These are phyloP conservation scores for Debaryomyces nepalensis DNA, from an alignment of 1,139 yeast genomes.

Conservation along the genomic window DNA sequence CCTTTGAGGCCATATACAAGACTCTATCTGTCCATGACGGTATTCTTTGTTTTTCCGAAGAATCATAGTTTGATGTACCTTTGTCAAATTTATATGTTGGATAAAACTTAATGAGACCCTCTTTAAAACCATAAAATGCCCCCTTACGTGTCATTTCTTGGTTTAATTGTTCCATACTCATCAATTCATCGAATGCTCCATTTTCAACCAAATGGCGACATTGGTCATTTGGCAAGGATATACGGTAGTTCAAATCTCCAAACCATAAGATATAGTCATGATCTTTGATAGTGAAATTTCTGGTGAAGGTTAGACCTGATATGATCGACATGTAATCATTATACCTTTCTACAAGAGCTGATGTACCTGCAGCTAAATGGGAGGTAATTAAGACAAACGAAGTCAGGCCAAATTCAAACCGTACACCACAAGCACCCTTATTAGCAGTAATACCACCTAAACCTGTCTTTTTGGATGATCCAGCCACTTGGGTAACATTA, in stretches of 20 bases:
- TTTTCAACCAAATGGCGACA: slow-evolving; percentile 62
- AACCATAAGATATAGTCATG: slow-evolving; percentile 92
- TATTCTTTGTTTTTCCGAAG: slow-evolving; percentile 87
- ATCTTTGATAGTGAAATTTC: slow-evolving; percentile 70
- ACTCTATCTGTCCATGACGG: slow-evolving; percentile 98
- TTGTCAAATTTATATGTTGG: slow-evolving; percentile 96
- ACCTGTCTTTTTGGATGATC: slow-evolving; percentile 84
- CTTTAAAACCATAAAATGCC: slow-evolving; percentile 84
- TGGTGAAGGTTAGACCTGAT: slow-evolving; percentile 75
- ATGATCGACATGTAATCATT: slow-evolving; percentile 84
- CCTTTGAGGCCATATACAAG: slow-evolving; percentile 46
- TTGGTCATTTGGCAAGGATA: slow-evolving; percentile 73
- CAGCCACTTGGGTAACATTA: slow-evolving; percentile 74
- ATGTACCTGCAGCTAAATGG: slow-evolving; percentile 92
- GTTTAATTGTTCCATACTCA: slow-evolving; percentile 80
- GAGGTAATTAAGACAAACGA: slow-evolving; percentile 84
- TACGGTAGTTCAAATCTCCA: slow-evolving; percentile 93
- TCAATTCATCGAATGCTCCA: slow-evolving; percentile 54
- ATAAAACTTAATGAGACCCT: slow-evolving; percentile 69
- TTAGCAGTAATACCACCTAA: slow-evolving; percentile 91
- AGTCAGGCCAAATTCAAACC: slow-evolving; percentile 77
- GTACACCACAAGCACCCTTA: slow-evolving; percentile 89
- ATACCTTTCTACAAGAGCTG: slow-evolving; percentile 83
- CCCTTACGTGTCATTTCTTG: slow-evolving; percentile 74
- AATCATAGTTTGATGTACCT: slow-evolving; percentile 81